Percentiles rank a stretch among this genome's conserved stretches.
Evolutionary conservation across 306 rosid species (phyloP).

Genomic region (Astragalus membranaceus): DNA sequence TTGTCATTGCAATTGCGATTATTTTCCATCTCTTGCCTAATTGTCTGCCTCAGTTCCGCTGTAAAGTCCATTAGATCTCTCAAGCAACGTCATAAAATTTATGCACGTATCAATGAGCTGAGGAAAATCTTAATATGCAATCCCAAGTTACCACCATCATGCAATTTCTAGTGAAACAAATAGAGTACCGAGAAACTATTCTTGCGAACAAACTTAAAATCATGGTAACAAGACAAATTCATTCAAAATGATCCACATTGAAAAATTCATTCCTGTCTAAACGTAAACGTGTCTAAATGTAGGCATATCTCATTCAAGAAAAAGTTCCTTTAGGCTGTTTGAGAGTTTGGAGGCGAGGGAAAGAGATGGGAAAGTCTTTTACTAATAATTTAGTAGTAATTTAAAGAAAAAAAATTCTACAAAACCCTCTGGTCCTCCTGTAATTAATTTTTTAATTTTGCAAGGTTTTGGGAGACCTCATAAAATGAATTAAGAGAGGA

Average conservation of each 20-base stretch:
- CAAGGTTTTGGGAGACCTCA: too few relatives aligned
- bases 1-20: slow-evolving; percentile 62
- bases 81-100: neutral
- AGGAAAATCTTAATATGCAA: neutral
- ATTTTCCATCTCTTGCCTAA: slow-evolving; percentile 76
- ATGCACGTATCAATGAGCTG: neutral
- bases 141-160: neutral
- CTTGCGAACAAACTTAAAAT: neutral
- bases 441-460: too few relatives aligned
- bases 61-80: slow-evolving; percentile 25
- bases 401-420: too few relatives aligned
- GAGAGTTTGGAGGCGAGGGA: too few relatives aligned
- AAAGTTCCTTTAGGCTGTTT: too few relatives aligned
- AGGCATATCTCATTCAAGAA: neutral
- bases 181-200: neutral
- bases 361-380: too few relatives aligned
- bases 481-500: too few relatives aligned
- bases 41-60: slow-evolving; percentile 66
- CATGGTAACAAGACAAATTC: neutral
- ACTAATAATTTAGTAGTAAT: too few relatives aligned
- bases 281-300: too few relatives aligned
- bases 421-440: too few relatives aligned
- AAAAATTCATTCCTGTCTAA: neutral
- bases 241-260: neutral
- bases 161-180: neutral